A percentile compares a stretch with the other conserved stretches of the same genome.
Conservation (phyloP, 2,329 filamentous ascomycete species). For the Blumeria hordei region DNA sequence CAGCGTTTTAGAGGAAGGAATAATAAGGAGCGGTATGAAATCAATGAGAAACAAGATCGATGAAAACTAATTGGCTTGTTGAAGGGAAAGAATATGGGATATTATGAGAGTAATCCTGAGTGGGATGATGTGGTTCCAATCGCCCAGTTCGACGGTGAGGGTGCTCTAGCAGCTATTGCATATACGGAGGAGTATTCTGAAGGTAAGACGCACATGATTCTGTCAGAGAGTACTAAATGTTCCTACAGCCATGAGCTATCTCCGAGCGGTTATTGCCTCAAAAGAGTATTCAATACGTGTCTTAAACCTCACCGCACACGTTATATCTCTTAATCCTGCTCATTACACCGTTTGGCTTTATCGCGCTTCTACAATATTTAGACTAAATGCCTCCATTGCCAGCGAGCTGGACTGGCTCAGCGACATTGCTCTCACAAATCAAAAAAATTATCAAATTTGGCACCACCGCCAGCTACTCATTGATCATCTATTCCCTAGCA, state of each 20-base stretch:
- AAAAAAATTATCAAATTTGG: slow-evolving; percentile 99
- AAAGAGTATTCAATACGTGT: slow-evolving; percentile 64
- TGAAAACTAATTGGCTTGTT: slow-evolving; percentile 10
- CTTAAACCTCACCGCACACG: slow-evolving; percentile 60
- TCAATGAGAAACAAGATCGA: slow-evolving; percentile 11
- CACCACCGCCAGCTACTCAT: slow-evolving; percentile 44
- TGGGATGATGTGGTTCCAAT: slow-evolving; percentile 77
- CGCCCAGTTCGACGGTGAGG: slow-evolving; percentile 57
- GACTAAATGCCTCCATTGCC: slow-evolving; percentile 20
- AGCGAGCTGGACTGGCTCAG: slow-evolving; percentile 69
- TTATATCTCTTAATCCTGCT: slow-evolving; percentile 82
- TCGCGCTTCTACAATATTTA: slow-evolving; percentile 54
- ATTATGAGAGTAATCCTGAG: slow-evolving; percentile 28
- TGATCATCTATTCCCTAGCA: slow-evolving; percentile 32
- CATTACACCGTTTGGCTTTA: slow-evolving; percentile 99
- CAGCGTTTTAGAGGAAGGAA: slow-evolving; percentile 5
- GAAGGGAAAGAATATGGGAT: slow-evolving; percentile 11
- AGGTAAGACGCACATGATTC: slow-evolving; percentile 19
- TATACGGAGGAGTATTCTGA: slow-evolving; percentile 80
- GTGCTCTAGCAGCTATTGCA: slow-evolving; percentile 74
- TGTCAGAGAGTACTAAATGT: background rate
- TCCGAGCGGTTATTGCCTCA: slow-evolving; percentile 75
- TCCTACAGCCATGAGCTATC: slow-evolving; percentile 54
- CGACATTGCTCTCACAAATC: slow-evolving; percentile 51
- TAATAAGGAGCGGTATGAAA: slow-evolving; percentile 3